These are phyloP conservation scores for Trametes elegans DNA, from an alignment of 768 basidiomycete species.

Conservation along the genomic window DNA sequence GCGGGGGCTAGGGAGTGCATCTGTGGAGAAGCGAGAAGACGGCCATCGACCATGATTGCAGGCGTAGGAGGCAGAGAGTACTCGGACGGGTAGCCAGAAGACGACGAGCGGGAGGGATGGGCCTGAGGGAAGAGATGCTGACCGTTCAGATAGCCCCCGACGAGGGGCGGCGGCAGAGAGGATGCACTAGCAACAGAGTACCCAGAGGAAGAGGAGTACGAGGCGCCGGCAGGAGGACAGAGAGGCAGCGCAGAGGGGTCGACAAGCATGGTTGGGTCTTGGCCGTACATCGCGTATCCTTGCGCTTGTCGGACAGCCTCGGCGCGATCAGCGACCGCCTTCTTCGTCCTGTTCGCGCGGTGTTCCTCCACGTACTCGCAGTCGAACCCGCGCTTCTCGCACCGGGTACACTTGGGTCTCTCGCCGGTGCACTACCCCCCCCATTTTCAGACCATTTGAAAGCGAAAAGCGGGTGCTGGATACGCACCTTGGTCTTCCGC, in stretches of 20 bases:
- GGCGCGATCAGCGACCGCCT: not conserved
- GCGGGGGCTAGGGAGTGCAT: not conserved
- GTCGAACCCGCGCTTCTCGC: slow-evolving; percentile 1
- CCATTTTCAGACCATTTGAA: no score
- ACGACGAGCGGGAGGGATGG: not conserved
- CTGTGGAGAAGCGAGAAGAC: not conserved
- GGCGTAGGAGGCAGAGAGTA: not conserved
- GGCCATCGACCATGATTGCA: slow-evolving; percentile 7
- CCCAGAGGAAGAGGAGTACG: slow-evolving; percentile 3
- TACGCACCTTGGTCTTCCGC: slow-evolving; percentile 18
- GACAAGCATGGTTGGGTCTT: not conserved
- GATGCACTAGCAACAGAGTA: not conserved
- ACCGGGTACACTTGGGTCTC: slow-evolving; percentile 12
- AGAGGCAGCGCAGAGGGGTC: not conserved
- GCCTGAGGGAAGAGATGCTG: not conserved
- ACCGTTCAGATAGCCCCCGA: not conserved
- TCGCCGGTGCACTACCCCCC: slow-evolving; percentile 12
- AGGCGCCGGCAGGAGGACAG: not conserved
- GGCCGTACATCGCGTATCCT: not conserved
- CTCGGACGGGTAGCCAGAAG: not conserved
- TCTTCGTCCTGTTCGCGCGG: slow-evolving; percentile 11
- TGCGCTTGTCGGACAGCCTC: not conserved
- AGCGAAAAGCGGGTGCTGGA: no score
- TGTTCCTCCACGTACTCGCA: slow-evolving; percentile 19
- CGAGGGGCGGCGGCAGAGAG: slow-evolving; percentile 4